Evolutionary conservation across 805 yeast species (phyloP).

Genomic region (Zygosaccharomyces lentus): DNA sequence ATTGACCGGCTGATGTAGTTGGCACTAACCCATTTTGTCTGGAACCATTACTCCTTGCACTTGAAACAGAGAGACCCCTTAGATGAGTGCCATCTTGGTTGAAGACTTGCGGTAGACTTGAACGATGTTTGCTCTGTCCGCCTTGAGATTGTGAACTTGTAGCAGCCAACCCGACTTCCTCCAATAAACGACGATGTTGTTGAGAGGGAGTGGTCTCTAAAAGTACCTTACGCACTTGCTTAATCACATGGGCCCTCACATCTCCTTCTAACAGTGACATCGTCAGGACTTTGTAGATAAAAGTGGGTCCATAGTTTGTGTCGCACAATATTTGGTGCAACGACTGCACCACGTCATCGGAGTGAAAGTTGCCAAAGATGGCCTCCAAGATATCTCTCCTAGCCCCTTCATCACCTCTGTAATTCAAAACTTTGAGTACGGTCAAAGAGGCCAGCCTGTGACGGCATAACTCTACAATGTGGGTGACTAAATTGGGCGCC

Average conservation of each 20-base stretch:
- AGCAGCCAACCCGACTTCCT: constrained; percentile 76
- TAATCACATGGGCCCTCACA: constrained; percentile 52
- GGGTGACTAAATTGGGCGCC: constrained; percentile 57
- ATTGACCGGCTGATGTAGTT: constrained; percentile 13
- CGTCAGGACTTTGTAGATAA: constrained; percentile 73
- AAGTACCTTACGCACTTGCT: constrained; percentile 60
- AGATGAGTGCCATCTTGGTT: constrained; percentile 25
- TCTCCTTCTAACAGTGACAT: constrained; percentile 61
- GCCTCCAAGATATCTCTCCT: constrained; percentile 57
- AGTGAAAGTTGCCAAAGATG: constrained; percentile 53
- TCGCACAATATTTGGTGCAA: constrained; percentile 64
- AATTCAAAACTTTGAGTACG: constrained; percentile 69
- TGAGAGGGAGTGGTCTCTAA: constrained; percentile 59
- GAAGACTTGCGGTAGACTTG: constrained; percentile 26
- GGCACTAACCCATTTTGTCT: constrained; percentile 22
- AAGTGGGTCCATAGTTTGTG: constrained; percentile 64
- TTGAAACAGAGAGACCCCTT: constrained; percentile 32
- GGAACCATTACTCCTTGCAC: constrained; percentile 31
- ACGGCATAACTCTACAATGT: constrained; percentile 59
- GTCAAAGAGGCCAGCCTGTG: constrained; percentile 85
- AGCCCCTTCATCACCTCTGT: constrained; percentile 59
- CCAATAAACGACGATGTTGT: constrained; percentile 80
- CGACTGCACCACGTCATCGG: constrained; percentile 40
- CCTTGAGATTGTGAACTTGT: constrained; percentile 7
- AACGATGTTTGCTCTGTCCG: constrained; percentile 20